These are phyloP conservation scores for Aspergillus panamensis DNA, from an alignment of 495 filamentous ascomycete species.

Conservation along the genomic window DNA sequence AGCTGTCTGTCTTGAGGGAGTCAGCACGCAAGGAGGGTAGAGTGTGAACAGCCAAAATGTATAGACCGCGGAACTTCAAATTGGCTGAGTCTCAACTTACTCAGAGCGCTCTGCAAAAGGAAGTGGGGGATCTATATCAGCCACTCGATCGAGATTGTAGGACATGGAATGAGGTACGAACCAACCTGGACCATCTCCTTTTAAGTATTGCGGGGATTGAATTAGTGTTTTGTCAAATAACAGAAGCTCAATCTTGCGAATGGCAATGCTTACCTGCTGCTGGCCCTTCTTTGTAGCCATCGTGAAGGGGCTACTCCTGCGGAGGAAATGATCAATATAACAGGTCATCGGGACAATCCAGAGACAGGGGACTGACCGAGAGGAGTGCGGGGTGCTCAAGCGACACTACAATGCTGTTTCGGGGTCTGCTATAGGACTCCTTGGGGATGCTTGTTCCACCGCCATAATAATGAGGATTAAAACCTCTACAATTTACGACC, in stretches of 20 bases:
- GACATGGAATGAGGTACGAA: slow-evolving; percentile 54
- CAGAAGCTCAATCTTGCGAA: neutral
- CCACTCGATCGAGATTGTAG: slow-evolving; percentile 12
- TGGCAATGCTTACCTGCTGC: slow-evolving; percentile 60
- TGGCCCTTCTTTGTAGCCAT: slow-evolving; percentile 64
- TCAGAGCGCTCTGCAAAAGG: slow-evolving; percentile 45
- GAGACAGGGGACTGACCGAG: slow-evolving; percentile 1
- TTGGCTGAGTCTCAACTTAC: slow-evolving; percentile 36
- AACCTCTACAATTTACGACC: too few species aligned
- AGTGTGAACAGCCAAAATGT: neutral
- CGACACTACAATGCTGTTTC: slow-evolving; percentile 11
- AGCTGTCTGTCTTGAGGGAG: slow-evolving; percentile 54
- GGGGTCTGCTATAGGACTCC: neutral
- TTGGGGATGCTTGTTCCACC: neutral
- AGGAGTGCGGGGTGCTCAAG: slow-evolving; percentile 18
- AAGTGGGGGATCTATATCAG: slow-evolving; percentile 30
- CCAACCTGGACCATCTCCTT: slow-evolving; percentile 99
- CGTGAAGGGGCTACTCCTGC: slow-evolving; percentile 15
- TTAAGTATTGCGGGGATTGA: neutral
- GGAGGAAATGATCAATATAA: slow-evolving; percentile 24
- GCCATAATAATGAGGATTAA: neutral
- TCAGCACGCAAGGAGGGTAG: slow-evolving; percentile 26
- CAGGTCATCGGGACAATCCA: slow-evolving; percentile 17
- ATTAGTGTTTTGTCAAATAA: slow-evolving; percentile 19
- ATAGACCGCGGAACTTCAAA: neutral